Evolutionary conservation across 2,329 filamentous ascomycete genomes (phyloP).

Genomic region (Rhinocladiella mackenziei): DNA sequence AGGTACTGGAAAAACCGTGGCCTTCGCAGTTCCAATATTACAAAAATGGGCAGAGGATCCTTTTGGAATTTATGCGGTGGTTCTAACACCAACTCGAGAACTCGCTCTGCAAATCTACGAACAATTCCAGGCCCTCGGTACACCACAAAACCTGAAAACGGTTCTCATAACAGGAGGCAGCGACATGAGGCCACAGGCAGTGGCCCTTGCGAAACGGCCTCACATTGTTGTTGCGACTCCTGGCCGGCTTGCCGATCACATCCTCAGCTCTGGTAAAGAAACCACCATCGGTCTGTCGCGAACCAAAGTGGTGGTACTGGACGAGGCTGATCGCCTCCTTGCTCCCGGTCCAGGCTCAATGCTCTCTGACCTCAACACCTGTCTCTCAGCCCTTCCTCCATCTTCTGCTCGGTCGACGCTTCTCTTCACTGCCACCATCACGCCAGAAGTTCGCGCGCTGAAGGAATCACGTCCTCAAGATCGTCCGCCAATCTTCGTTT

Average conservation of each 20-base stretch:
- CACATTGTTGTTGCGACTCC: slow-evolving; percentile 95
- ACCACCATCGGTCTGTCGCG: slow-evolving; percentile 77
- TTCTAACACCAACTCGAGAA: slow-evolving; percentile 87
- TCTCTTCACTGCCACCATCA: slow-evolving; percentile 93
- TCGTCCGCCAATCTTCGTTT: slow-evolving; percentile 77
- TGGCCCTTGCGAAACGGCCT: slow-evolving; percentile 73
- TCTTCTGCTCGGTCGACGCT: slow-evolving; percentile 80
- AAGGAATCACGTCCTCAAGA: slow-evolving; percentile 68
- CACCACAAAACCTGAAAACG: slow-evolving; percentile 80
- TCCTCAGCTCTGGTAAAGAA: slow-evolving; percentile 84
- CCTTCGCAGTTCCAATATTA: slow-evolving; percentile 89
- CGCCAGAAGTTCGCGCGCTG: slow-evolving; percentile 81
- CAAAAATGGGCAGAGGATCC: slow-evolving; percentile 93
- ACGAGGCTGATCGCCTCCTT: slow-evolving; percentile 90
- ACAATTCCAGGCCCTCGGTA: slow-evolving; percentile 88
- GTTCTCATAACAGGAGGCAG: slow-evolving; percentile 87
- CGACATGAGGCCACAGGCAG: slow-evolving; percentile 88
- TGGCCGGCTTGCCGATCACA: slow-evolving; percentile 87
- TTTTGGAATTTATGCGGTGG: slow-evolving; percentile 80
- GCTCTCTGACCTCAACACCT: slow-evolving; percentile 90
- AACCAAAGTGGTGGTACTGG: slow-evolving; percentile 81
- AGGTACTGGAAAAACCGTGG: slow-evolving; percentile 94
- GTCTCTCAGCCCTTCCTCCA: slow-evolving; percentile 74
- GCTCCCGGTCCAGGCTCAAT: slow-evolving; percentile 73
- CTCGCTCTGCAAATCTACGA: slow-evolving; percentile 94